phyloP scores from a whole-genome alignment of 768 basidiomycete species.

The Lactarius akahatsu region DNA sequence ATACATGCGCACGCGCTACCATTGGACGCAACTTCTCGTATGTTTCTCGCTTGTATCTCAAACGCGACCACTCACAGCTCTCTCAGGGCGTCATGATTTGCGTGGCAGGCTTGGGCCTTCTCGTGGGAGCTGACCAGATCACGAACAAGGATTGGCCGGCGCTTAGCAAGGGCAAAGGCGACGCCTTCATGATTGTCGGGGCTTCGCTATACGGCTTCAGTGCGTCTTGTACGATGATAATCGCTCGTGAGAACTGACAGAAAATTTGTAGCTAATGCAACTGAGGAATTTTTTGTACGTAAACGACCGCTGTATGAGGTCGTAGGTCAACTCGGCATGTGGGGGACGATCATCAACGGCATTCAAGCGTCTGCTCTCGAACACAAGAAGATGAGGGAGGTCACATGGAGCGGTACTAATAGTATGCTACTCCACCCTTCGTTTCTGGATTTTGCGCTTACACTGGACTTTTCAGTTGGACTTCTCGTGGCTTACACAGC shows the following conservation, averaged over 20 bases:
- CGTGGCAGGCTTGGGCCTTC: constrained; percentile 71
- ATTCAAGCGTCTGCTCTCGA: constrained; percentile 76
- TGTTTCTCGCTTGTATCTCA: constrained; percentile 31
- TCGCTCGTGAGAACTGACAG: neutral
- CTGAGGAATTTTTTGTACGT: constrained; percentile 85
- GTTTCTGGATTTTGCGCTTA: constrained; percentile 6
- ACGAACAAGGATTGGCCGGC: constrained; percentile 76
- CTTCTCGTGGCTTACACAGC: constrained; percentile 52
- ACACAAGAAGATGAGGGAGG: constrained; percentile 60
- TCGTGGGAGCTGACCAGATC: constrained; percentile 75
- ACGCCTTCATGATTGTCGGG: constrained; percentile 83
- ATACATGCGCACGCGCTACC: constrained; percentile 76
- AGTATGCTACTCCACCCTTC: constrained; percentile 44
- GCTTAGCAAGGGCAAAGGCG: constrained; percentile 67
- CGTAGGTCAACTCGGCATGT: constrained; percentile 84
- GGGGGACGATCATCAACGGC: constrained; percentile 76
- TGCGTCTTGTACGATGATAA: constrained; percentile 40
- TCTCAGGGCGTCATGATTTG: constrained; percentile 70
- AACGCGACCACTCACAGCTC: neutral
- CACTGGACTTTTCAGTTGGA: constrained; percentile 41
- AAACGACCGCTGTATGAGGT: constrained; percentile 81
- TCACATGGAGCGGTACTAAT: constrained; percentile 70
- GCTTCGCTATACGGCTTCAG: constrained; percentile 86
- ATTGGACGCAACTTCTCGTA: constrained; percentile 81
- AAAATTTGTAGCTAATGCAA: constrained; percentile 65